Conservation (phyloP, 371 early-diverging fungal genomes). For the Rhizopus arrhizus region DNA sequence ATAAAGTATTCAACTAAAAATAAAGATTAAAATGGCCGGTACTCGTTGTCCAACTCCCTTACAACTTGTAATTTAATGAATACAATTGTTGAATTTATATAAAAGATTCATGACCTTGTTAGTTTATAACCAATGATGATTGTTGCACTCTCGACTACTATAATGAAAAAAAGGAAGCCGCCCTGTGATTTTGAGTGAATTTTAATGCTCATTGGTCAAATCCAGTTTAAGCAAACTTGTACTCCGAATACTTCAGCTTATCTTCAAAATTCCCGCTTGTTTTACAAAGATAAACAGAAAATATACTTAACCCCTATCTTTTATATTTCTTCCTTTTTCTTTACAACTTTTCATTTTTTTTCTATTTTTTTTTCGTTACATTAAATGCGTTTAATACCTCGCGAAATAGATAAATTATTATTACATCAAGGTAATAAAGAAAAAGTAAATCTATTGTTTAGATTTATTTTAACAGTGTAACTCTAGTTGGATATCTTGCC, state of each 20-base stretch:
- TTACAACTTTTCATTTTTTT: conserved; percentile 1
- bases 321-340: conserved; percentile 2
- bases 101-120: too few species aligned
- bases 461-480: neutral
- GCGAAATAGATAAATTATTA: conserved; percentile 88
- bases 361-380: neutral
- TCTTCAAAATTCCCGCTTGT: neutral
- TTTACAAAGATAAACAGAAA: conserved; percentile 2
- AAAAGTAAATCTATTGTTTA: neutral
- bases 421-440: conserved; percentile 62
- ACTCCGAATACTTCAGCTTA: neutral
- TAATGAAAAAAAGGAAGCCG: too few species aligned
- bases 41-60: too few species aligned
- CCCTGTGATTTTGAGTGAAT: too few species aligned
- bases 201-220: too few species aligned
- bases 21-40: too few species aligned
- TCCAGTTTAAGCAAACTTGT: too few species aligned
- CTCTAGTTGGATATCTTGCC: conserved; percentile 78
- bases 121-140: too few species aligned
- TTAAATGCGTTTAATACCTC: conserved; percentile 74
- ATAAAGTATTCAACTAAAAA: too few species aligned
- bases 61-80: too few species aligned
- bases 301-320: neutral
- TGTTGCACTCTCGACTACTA: too few species aligned
- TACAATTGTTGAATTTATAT: too few species aligned